phyloP scores from a whole-genome alignment of 768 basidiomycete species.

The Boletus rubescentipes region DNA sequence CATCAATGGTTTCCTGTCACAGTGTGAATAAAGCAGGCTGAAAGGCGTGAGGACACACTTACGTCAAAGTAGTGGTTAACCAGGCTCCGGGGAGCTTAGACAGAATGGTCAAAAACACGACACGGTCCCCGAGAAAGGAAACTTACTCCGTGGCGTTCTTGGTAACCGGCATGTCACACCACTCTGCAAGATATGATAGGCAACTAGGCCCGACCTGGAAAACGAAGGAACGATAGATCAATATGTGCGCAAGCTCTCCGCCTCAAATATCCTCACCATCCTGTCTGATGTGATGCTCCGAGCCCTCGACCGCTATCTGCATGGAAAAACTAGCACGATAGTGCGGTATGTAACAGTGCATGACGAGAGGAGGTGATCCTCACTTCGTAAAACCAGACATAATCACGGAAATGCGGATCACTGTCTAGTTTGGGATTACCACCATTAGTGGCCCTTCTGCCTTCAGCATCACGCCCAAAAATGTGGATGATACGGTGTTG shows the following conservation, averaged over 20 bases:
- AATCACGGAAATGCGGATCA: slow-evolving; percentile 96
- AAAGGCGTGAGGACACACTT: slow-evolving; percentile 25
- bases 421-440: slow-evolving; percentile 82
- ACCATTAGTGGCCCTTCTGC: slow-evolving; percentile 88
- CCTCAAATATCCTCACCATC: slow-evolving; percentile 59
- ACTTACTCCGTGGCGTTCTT: slow-evolving; percentile 89
- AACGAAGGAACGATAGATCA: background rate
- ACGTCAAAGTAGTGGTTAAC: slow-evolving; percentile 96
- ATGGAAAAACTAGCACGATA: slow-evolving; percentile 77
- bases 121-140: background rate
- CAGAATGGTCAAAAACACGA: slow-evolving; percentile 5
- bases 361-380: slow-evolving; percentile 8
- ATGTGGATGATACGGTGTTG: slow-evolving; percentile 99
- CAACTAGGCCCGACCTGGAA: slow-evolving; percentile 80
- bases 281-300: slow-evolving; percentile 97
- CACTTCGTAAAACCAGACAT: slow-evolving; percentile 95
- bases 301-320: slow-evolving; percentile 90
- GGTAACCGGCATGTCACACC: slow-evolving; percentile 88
- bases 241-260: background rate
- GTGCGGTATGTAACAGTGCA: background rate
- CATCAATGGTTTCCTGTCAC: slow-evolving; percentile 69
- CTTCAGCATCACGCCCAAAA: slow-evolving; percentile 88
- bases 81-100: slow-evolving; percentile 77
- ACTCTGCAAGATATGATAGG: slow-evolving; percentile 88
- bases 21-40: background rate